These are phyloP conservation scores for Hortiboletus flavorubellus DNA, from an alignment of 768 basidiomycete genomes.

Conservation along the genomic window DNA sequence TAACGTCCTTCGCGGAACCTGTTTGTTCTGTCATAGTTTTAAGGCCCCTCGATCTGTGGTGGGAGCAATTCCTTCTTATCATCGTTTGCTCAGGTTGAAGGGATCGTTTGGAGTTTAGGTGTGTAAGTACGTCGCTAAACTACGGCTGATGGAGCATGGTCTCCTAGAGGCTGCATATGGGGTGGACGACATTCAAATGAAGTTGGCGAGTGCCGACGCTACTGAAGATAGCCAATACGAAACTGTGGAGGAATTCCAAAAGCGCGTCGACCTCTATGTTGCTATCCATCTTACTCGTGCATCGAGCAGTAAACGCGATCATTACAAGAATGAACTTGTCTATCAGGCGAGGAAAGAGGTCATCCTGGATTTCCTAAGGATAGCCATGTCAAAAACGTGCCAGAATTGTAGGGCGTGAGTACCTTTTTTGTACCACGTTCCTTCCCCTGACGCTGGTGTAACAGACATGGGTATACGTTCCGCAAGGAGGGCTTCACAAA, in stretches of 20 bases:
- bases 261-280: constrained; percentile 65
- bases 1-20: constrained; percentile 80
- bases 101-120: constrained; percentile 43
- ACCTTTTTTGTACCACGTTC: constrained; percentile 1
- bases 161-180: constrained; percentile 77
- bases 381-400: constrained; percentile 68
- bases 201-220: constrained; percentile 29
- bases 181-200: constrained; percentile 64
- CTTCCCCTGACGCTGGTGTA: constrained; percentile 2
- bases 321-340: constrained; percentile 85
- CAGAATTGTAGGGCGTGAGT: constrained; percentile 84
- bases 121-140: constrained; percentile 79
- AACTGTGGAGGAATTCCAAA: constrained; percentile 56
- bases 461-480: constrained; percentile 77
- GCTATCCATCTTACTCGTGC: constrained; percentile 42
- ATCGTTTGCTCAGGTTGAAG: constrained; percentile 6
- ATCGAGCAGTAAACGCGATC: constrained; percentile 63
- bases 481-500: constrained; percentile 94
- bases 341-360: constrained; percentile 83
- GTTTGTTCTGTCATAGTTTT: constrained; percentile 93
- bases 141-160: constrained; percentile 86
- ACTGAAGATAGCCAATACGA: constrained; percentile 50
- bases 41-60: constrained; percentile 76
- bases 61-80: constrained; percentile 25
- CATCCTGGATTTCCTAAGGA: constrained; percentile 77